phyloP scores from a whole-genome alignment of 176 grass and related monocot species.

The Carex pumila region DNA sequence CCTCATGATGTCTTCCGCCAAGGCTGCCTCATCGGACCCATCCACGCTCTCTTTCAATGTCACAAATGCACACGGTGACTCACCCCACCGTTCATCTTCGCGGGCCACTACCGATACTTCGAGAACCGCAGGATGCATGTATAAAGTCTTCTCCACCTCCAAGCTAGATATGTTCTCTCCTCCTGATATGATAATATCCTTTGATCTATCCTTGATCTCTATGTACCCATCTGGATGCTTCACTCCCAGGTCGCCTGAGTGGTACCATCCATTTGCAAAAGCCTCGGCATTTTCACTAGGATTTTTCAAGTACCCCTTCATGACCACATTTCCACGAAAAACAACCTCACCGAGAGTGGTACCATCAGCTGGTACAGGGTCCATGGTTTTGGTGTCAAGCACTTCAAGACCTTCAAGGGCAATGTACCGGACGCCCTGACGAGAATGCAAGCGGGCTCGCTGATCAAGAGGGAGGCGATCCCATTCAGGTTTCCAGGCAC shows the following conservation, averaged over 20 bases:
- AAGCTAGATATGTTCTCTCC: slow-evolving; percentile 96
- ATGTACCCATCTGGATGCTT: slow-evolving; percentile 87
- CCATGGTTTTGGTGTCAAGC: slow-evolving; percentile 69
- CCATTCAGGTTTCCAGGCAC: slow-evolving; percentile 85
- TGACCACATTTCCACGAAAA: slow-evolving; percentile 73
- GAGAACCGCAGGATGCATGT: slow-evolving; percentile 58
- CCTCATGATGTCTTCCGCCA: slow-evolving; percentile 57
- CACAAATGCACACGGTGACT: slow-evolving; percentile 84
- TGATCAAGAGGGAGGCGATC: slow-evolving; percentile 50
- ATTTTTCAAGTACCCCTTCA: slow-evolving; percentile 97
- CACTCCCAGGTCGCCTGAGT: slow-evolving; percentile 81
- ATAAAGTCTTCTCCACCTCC: slow-evolving; percentile 81
- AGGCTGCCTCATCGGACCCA: slow-evolving; percentile 31
- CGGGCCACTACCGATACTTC: slow-evolving; percentile 73
- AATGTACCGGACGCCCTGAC: slow-evolving; percentile 72
- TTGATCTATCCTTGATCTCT: slow-evolving; percentile 82
- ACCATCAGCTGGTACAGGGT: slow-evolving; percentile 60
- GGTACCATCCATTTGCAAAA: slow-evolving; percentile 79
- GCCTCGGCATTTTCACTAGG: slow-evolving; percentile 68
- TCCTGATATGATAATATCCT: slow-evolving; percentile 97
- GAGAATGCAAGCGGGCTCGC: slow-evolving; percentile 57
- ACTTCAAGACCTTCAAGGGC: slow-evolving; percentile 69
- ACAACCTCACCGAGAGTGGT: slow-evolving; percentile 75
- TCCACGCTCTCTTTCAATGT: slow-evolving; percentile 45
- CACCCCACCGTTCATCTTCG: slow-evolving; percentile 78